Base-by-base conservation (phyloP, 202 grass and related monocot genomes). In the Zoysia matrella region DNA sequence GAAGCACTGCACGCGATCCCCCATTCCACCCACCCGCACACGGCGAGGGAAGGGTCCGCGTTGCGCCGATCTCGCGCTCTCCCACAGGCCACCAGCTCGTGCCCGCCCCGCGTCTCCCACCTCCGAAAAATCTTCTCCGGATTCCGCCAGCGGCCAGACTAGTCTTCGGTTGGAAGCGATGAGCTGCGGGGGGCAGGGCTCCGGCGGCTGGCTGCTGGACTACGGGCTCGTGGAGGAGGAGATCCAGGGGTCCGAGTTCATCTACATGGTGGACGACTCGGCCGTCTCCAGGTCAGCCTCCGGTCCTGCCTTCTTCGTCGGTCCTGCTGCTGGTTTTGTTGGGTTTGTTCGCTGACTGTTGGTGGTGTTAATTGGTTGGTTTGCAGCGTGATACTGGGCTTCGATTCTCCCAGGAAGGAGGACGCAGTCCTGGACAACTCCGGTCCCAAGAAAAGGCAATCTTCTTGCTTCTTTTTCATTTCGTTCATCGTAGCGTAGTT, bases 121-220 rank as follows among this genome's bases (percentile, higher is more conserved):
- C 54, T 15, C 51, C 14, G 10, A 73, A 88, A 88, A 75, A 69
- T 83, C 74, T 77, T 40, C 42, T 11, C 6, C 56, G 13, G 16
- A 60, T n/a, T n/a, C n/a, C 65, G 74, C 65, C 4, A 15, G 64
- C 43, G 14, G 11, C 9, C 15, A 13, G 52, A 8, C 0, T 6
- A 18, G 56, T 2, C 1, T 4, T 15, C 3, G 53, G 3, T 52
- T 52, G 67, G 43, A 0, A 0, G 78, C 48, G 62, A 90, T 92
- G 92, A 85, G 74, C 87, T 89, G 90, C 62, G 77, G 56, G n/a
- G 85, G 76, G 13, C 86, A 85, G 36, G 72, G 44, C 75, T 81
- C 18, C 75, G 86, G 78, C 60, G 92, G 88, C n/a, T 98, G 95
- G 95, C 85, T 98, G 75, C 77, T 98, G 56, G 86, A 98, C 82